Evolutionary conservation across 1,284 basidiomycete genomes (phyloP).

Genomic region (Xerocomus amazonicus): DNA sequence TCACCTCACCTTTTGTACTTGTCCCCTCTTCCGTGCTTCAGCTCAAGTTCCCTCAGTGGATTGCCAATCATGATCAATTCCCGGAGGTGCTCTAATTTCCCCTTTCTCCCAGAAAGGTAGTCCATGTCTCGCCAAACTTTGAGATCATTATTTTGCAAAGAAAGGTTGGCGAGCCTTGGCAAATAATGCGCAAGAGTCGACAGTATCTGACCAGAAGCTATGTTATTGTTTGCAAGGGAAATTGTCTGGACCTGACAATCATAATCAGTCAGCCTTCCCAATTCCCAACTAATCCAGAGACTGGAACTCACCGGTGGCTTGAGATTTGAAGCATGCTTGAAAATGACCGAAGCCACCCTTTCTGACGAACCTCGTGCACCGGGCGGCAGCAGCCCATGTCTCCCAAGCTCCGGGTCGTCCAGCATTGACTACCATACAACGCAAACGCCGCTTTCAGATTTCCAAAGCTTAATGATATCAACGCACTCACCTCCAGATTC

Average conservation of each 20-base stretch:
- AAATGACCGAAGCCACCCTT: constrained; percentile 75
- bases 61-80: constrained; percentile 82
- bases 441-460: constrained; percentile 30
- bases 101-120: constrained; percentile 54
- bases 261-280: constrained; percentile 3
- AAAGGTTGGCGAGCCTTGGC: constrained; percentile 75
- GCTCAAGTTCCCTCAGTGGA: constrained; percentile 67
- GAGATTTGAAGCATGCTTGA: constrained; percentile 78
- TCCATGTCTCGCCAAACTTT: constrained; percentile 67
- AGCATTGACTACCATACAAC: constrained; percentile 46
- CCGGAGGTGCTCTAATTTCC: constrained; percentile 58
- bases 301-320: constrained; percentile 60
- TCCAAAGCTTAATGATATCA: background rate
- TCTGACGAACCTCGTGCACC: constrained; percentile 56
- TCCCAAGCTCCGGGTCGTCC: constrained; percentile 69
- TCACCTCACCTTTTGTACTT: constrained; percentile 62
- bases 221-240: constrained; percentile 65
- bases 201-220: constrained; percentile 47
- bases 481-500: constrained; percentile 68
- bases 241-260: constrained; percentile 62
- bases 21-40: constrained; percentile 51
- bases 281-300: constrained; percentile 1
- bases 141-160: constrained; percentile 72
- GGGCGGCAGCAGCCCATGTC: constrained; percentile 62
- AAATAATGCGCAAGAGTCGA: constrained; percentile 62